Conservation (phyloP, 139 green algal genomes). For the Chloropicon primus region DNA sequence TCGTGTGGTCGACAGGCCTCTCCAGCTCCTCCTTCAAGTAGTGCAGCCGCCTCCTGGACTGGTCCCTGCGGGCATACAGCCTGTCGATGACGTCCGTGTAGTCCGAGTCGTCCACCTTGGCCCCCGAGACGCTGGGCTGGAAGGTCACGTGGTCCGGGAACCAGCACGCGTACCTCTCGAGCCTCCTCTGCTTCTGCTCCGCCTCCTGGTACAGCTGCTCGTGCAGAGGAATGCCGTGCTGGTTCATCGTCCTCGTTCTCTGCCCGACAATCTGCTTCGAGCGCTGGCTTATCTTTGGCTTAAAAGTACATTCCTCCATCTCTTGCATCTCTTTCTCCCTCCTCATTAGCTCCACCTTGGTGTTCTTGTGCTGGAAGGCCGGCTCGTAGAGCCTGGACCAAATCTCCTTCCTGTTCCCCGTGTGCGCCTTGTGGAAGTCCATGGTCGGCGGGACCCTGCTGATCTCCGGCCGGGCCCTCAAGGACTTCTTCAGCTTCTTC, state of each 20-base stretch:
- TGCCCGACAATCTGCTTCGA: constrained; percentile 43
- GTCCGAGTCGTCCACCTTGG: neutral
- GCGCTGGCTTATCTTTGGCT: constrained; percentile 40
- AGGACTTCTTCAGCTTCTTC: constrained; percentile 23
- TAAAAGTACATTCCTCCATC: constrained; percentile 50
- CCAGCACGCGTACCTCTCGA: constrained; percentile 32
- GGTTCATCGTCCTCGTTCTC: constrained; percentile 15
- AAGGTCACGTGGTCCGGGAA: constrained; percentile 66
- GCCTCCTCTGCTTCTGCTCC: constrained; percentile 23
- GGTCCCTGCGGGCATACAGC: neutral
- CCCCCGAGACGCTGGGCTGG: constrained; percentile 26
- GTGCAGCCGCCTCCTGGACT: neutral
- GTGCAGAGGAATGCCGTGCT: constrained; percentile 3
- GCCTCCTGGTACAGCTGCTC: constrained; percentile 65
- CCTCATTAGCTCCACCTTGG: constrained; percentile 22
- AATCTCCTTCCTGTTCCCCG: neutral
- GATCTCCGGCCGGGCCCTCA: constrained; percentile 26
- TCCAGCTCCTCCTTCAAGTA: constrained; percentile 16
- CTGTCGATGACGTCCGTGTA: neutral
- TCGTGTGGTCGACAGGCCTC: constrained; percentile 38
- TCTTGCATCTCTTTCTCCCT: constrained; percentile 30
- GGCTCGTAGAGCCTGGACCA: constrained; percentile 3
- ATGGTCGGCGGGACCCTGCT: neutral
- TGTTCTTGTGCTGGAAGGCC: constrained; percentile 26
- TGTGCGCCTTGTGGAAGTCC: neutral